These are phyloP conservation scores for Ensete glaucum DNA, from an alignment of 176 grass and related monocot genomes.

Conservation along the genomic window DNA sequence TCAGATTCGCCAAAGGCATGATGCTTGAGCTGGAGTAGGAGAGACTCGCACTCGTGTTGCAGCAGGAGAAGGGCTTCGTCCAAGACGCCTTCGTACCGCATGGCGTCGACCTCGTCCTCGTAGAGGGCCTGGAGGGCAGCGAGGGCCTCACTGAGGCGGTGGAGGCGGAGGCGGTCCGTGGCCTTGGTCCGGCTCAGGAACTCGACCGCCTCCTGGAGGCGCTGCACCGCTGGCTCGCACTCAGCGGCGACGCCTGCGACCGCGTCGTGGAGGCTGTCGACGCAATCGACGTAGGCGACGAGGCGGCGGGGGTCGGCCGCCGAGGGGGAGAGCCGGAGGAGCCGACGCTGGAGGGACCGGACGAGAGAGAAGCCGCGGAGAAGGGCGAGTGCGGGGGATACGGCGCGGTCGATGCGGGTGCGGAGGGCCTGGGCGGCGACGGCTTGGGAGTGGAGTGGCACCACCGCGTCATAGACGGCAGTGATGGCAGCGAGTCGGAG, in stretches of 20 bases:
- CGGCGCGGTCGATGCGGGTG: constrained; percentile 42
- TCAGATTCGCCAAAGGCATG: background rate
- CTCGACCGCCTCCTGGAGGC: constrained; percentile 49
- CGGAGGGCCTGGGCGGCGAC: constrained; percentile 29
- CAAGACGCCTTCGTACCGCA: constrained; percentile 56
- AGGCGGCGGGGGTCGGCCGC: background rate
- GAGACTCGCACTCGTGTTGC: constrained; percentile 43
- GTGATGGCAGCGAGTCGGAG: constrained; percentile 11
- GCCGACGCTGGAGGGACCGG: constrained; percentile 7
- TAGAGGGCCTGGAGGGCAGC: constrained; percentile 40
- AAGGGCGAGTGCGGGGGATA: constrained; percentile 27
- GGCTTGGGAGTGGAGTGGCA: constrained; percentile 34
- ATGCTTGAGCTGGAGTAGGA: constrained; percentile 49
- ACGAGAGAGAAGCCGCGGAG: constrained; percentile 31
- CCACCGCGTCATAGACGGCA: constrained; percentile 9
- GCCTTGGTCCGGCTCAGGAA: constrained; percentile 57
- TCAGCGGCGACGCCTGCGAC: constrained; percentile 30
- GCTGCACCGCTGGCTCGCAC: constrained; percentile 35
- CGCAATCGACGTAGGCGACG: constrained; percentile 27
- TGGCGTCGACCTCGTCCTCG: constrained; percentile 43
- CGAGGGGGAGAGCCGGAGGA: constrained; percentile 17
- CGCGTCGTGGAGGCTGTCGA: constrained; percentile 41
- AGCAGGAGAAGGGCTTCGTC: constrained; percentile 51
- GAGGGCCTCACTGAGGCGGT: constrained; percentile 32
- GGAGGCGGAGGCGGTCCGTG: constrained; percentile 30